Evolutionary conservation across 2,329 filamentous ascomycete genomes (phyloP).

Genomic region (Parafenestella ontariensis): DNA sequence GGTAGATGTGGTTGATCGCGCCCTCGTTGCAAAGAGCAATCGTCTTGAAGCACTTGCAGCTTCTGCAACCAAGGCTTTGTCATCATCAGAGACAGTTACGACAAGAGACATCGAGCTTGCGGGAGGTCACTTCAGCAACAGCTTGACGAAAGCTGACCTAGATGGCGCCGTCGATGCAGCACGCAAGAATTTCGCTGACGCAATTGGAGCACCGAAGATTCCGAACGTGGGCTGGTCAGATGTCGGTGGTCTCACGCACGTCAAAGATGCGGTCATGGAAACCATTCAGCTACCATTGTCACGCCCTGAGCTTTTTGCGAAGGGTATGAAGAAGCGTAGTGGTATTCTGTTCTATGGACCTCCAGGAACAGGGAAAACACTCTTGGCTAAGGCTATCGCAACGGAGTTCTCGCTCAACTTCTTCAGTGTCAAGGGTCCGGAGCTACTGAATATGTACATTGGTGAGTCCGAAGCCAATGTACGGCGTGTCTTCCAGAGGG

Average conservation of each 20-base stretch:
- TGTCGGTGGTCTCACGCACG: conserved; percentile 88
- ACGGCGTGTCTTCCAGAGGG: conserved; percentile 84
- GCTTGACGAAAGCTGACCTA: conserved; percentile 83
- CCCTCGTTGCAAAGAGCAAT: conserved; percentile 75
- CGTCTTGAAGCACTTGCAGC: conserved; percentile 77
- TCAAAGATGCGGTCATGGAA: conserved; percentile 96
- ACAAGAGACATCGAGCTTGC: conserved; percentile 86
- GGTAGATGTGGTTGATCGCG: conserved; percentile 91
- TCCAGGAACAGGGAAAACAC: conserved; percentile 88
- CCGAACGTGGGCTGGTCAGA: conserved; percentile 97
- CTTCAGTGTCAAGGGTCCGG: conserved; percentile 91
- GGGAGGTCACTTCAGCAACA: conserved; percentile 79
- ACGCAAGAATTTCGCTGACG: conserved; percentile 96
- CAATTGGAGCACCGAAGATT: conserved; percentile 97
- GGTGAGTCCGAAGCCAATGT: conserved; percentile 94
- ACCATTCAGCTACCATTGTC: conserved; percentile 94
- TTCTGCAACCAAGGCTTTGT: conserved; percentile 49
- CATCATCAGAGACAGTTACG: conserved; percentile 58
- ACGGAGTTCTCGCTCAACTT: conserved; percentile 95
- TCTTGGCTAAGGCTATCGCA: conserved; percentile 91
- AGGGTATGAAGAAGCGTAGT: conserved; percentile 97
- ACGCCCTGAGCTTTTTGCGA: conserved; percentile 90
- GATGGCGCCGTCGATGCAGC: conserved; percentile 94
- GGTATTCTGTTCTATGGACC: conserved; percentile 93
- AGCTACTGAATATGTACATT: conserved; percentile 95